Percentiles rank a stretch among this genome's conserved stretches.
phyloP scores from a whole-genome alignment of 2,329 filamentous ascomycete genomes.

The Epichloe gansuensis region DNA sequence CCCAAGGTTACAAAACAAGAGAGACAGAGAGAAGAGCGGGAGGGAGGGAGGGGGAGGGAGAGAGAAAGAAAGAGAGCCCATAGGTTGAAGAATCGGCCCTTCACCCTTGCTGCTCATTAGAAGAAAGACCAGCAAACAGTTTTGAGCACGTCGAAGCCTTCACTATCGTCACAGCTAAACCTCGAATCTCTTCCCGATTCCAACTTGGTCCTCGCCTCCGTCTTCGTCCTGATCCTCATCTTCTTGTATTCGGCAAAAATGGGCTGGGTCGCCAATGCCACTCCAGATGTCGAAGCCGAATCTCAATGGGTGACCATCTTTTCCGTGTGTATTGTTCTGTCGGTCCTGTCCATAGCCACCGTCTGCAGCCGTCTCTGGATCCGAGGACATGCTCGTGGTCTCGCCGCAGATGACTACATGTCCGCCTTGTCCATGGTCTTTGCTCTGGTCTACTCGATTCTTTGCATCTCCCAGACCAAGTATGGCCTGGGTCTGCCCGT shows the following conservation, averaged over 20 bases:
- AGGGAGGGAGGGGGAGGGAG: too few species aligned
- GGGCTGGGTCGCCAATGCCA: slow-evolving; percentile 39
- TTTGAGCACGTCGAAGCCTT: not conserved
- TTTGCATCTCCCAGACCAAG: slow-evolving; percentile 40
- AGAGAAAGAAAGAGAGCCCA: too few species aligned
- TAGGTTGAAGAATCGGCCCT: too few species aligned
- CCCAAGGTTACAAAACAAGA: too few species aligned
- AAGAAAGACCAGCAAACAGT: not conserved
- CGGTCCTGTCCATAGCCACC: slow-evolving; percentile 27
- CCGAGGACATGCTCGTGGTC: slow-evolving; percentile 27
- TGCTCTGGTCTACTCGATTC: slow-evolving; percentile 34
- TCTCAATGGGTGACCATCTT: slow-evolving; percentile 39
- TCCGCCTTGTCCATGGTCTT: slow-evolving; percentile 29
- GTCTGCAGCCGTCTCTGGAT: slow-evolving; percentile 32
- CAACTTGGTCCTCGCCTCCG: not conserved
- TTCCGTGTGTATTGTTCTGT: slow-evolving; percentile 33
- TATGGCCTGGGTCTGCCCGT: slow-evolving; percentile 40
- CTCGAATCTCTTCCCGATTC: not conserved
- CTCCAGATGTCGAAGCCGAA: slow-evolving; percentile 30
- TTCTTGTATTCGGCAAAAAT: slow-evolving; percentile 19
- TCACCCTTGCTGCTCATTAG: not conserved
- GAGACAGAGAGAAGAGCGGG: too few species aligned
- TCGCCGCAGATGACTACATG: slow-evolving; percentile 36
- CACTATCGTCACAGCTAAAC: not conserved
- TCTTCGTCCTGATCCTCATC: not conserved